Evolutionary conservation across 1,284 basidiomycete species (phyloP), one percentile per base, ranked within the genome.

Genomic region (Naganishia sp.): DNA sequence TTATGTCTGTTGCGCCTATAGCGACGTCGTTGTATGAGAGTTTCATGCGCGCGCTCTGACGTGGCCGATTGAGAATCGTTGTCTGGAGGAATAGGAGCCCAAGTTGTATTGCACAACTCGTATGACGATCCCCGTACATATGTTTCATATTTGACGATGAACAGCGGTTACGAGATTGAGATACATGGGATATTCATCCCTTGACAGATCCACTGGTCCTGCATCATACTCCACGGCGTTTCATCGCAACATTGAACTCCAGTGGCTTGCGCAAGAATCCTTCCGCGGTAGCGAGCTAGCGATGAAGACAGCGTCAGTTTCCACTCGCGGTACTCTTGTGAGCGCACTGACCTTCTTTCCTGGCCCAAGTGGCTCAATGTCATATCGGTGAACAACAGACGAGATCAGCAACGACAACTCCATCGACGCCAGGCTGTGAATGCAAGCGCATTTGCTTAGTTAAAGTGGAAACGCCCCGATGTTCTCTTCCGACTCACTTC

Each of bases 251-350:
- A 1, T 39, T 31, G 57, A 47, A 65, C 25, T 58, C 67, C 42
- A 58, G 49, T 9, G 67, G 67, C 52, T 68, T 68, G 18, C 67
- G 56, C 32, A 68, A 41, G 57, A 68, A 68, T 21, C 67, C 67
- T 50, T 68, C 67, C 0, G 46, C 49, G 25, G 67, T 68, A 21
- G 41, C 32, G 31, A 68, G 45, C 61, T 65, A 45, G 42, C 4
- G 35, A 28, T 9, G 23, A 28, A 18, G 5, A 35, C 32, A 5
- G 9, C 3, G 32, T 49, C n/a, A 23, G 39, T 10, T 17, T 17
- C 10, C 31, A 9, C 1, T 25, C 10, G 45, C 28, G 11, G 35
- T 51, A 5, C 10, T 15, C 5, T 13, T 13, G 25, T 3, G 42
- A 21, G 35, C 7, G 28, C 17, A 66, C 65, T 66, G 13, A 66